Base-by-base conservation (phyloP, 176 grass and related monocot species). In the Guadua angustifolia region DNA sequence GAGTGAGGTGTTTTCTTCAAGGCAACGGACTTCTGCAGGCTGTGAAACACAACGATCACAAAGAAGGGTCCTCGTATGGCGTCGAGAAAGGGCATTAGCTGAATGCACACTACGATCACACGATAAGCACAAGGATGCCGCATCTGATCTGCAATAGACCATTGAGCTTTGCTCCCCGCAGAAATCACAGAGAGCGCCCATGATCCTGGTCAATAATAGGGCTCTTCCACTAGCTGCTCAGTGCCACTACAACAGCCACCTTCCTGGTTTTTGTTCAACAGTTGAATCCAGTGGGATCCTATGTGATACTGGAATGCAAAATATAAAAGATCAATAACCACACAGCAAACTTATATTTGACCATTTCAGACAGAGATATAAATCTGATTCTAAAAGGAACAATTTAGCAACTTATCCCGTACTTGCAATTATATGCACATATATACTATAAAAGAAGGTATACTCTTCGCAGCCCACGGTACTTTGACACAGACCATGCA, bases 71-170 rank as follows among this genome's bases (percentile, higher is more conserved):
- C 91, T 92, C n/a, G 51, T 84, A 80, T 99, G 96, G 62, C 93
- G 89, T 19, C 26, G 80, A 40, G 96, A 95, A 18, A 99, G 91
- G 3, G 93, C 84, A 46, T 99, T 99, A 58, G 93, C 93, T 72
- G 93, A 99, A 79, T 99, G 93, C 57, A 99, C 87, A 81, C 84
- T 94, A 19, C 71, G 93, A 78, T 99, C 96, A 58, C 96, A 99
- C 21, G 86, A 99, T 53, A 99, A 88, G 74, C 96, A 99, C 59
- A 94, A 87, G 32, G 80, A 95, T 12, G 96, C 93, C 0, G 88
- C 83, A 78, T 99, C 96, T 63, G 96, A 99, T 82, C 86, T 86
- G 91, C 96, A 99, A 52, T 95, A 95, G 21, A 95, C 81, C 86
- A 94, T 92, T 38, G 91, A 76, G 77, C 90, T 92, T 78, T 94